Base-by-base conservation (phyloP, 1,284 basidiomycete species). In the Pseudozyma flocculosa region DNA sequence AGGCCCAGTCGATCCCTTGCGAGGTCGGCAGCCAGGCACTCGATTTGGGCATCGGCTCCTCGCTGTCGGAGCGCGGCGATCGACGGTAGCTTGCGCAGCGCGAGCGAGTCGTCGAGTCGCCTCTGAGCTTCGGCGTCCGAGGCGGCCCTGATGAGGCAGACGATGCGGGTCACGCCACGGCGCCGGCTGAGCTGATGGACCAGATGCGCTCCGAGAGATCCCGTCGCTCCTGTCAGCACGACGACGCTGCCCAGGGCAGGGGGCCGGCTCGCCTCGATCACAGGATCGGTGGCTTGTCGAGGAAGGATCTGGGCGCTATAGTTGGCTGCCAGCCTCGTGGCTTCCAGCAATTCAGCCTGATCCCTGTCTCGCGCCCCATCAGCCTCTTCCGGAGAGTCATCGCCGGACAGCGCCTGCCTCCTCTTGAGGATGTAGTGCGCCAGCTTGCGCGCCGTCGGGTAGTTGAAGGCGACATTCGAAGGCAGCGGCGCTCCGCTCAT, bases 401-500 rank as follows among this genome's bases (percentile, higher is more conserved):
- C n/a, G n/a, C n/a, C n/a, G n/a, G n/a, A n/a, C n/a, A n/a, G n/a
- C n/a, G n/a, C n/a, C n/a, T n/a, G n/a, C n/a, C n/a, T n/a, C n/a
- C 83, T 82, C 23, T 73, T 17, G 10, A 34, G 32, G 32, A 34
- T 29, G 29, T 29, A 34, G 34, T 19, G 55, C 45, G 37, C 80
- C 79, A 22, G 68, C 78, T 75, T 75, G 40, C 71, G 57, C 19
- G 82, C 70, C 1, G 80, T 80, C 0, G 81, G 81, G 51, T 82
- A 65, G 55, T 82, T 81, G 50, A 82, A 83, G 8, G 83, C 81
- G 13, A 83, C 74, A 65, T 72, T 73, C 18, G 54, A 55, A 0
- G 75, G 68, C 8, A 80, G 47, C 11, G 55, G 54, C 0, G 46
- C 18, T 1, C 26, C 36, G 48, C 56, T 50, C 24, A 50, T 54